Evolutionary conservation across 2,329 filamentous ascomycete species (phyloP).

Genomic region (Fusarium verticillioides): DNA sequence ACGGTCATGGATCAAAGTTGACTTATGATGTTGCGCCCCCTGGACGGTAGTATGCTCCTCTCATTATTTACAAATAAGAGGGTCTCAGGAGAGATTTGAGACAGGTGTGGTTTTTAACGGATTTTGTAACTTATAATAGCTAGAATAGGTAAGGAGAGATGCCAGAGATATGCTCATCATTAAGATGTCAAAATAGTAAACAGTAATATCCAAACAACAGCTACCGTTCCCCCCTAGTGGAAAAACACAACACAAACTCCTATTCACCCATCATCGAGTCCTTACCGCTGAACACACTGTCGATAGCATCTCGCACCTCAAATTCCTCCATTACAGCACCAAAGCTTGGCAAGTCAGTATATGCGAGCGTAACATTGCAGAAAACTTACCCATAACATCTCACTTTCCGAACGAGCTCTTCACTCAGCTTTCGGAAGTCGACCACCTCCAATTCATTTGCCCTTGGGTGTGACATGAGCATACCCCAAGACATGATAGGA

Average conservation of each 20-base stretch:
- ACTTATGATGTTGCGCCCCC: not conserved
- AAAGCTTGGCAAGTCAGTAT: conserved; percentile 56
- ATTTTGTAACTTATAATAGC: not conserved
- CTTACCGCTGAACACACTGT: conserved; percentile 61
- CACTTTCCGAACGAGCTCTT: conserved; percentile 81
- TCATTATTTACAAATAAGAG: not conserved
- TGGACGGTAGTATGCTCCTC: not conserved
- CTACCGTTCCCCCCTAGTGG: no score
- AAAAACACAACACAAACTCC: not conserved
- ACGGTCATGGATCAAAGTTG: not conserved
- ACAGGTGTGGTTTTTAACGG: not conserved
- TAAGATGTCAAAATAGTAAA: not conserved
- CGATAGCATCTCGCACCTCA: conserved; percentile 81
- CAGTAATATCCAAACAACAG: not conserved
- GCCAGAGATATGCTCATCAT: not conserved
- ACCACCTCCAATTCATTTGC: conserved; percentile 71
- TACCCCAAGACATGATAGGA: conserved; percentile 93
- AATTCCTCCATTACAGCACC: conserved; percentile 74
- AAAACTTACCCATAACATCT: conserved; percentile 88
- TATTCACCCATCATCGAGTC: conserved; percentile 19
- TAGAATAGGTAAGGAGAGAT: not conserved
- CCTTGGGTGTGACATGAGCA: conserved; percentile 77
- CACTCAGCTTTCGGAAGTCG: conserved; percentile 78
- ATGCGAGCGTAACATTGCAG: not conserved
- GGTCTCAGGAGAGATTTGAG: no score